These are phyloP conservation scores for Trichoderma atroviride DNA, from an alignment of 2,329 filamentous ascomycete species.

Conservation along the genomic window DNA sequence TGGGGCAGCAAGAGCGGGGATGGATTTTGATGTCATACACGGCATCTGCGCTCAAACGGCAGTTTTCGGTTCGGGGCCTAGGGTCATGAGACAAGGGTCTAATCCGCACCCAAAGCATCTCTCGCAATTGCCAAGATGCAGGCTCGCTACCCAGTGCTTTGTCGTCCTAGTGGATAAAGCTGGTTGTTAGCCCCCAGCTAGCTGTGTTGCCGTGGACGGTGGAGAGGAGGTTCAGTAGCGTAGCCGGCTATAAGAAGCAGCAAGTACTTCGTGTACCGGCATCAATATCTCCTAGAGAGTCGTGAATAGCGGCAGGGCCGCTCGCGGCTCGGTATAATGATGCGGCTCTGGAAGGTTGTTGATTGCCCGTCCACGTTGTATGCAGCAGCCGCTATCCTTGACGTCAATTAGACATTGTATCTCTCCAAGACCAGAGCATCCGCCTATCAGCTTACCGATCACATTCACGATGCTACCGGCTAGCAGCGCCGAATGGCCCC, in stretches of 20 bases:
- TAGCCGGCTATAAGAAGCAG: background rate
- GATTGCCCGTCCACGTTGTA: background rate
- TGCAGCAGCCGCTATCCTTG: background rate
- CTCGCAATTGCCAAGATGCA: conserved; percentile 11
- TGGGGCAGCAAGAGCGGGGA: background rate
- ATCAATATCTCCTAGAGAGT: background rate
- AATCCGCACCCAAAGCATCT: conserved; percentile 10
- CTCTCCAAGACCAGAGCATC: background rate
- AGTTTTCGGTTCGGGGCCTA: conserved; percentile 10
- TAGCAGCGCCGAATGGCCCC: background rate
- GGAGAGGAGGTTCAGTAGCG: background rate
- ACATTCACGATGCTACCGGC: background rate
- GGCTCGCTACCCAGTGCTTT: background rate
- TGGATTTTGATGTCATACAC: conserved; percentile 22
- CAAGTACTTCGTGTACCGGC: background rate
- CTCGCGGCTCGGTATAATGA: background rate
- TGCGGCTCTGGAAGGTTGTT: background rate
- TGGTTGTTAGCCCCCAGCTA: conserved; percentile 9
- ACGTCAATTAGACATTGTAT: background rate
- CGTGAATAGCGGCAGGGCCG: background rate
- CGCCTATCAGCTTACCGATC: background rate
- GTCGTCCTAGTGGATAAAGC: conserved; percentile 5
- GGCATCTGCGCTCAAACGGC: conserved; percentile 9
- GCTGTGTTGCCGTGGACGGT: background rate
- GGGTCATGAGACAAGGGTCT: conserved; percentile 21